Evolutionary conservation across 1,284 basidiomycete species (phyloP), one percentile per base, ranked within the genome.

Genomic region (Anthracocystis panici-leucophaei): DNA sequence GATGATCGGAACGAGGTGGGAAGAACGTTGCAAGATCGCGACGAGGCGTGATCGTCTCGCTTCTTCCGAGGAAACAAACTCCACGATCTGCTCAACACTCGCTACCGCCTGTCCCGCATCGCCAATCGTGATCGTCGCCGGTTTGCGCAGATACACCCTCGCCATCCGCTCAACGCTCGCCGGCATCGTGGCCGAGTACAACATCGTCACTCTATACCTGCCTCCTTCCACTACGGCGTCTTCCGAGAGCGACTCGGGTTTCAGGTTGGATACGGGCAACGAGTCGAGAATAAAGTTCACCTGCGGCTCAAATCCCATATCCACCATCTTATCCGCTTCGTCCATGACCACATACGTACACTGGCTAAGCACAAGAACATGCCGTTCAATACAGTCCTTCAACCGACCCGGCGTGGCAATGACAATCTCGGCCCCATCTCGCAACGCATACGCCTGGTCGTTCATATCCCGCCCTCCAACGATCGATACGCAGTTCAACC

Each of bases 311-410:
- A 98, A 99, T 11, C 97, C 97, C 33, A 99, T 90, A 83, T 97
- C 92, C 63, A 99, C 94, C 96, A 99, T 98, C 60, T 95, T 90
- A 86, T 99, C 96, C 20, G 97, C 97, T 88, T 99, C 96, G 86
- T 99, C 97, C 94, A 99, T 96, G 73, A 99, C 95, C 57, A 99
- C 91, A 84, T 98, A 99, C 1, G 93, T 93, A 86, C 96, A 98
- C 86, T 99, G 96, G 5, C 92, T 92, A 54, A 99, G 89, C 40
- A 99, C 95, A 38, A 99, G 89, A 52, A 98, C 93, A 84, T 93
- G 94, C 51, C 95, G 90, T 87, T 99, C 96, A 68, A 99, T 91
- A 74, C 97, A 93, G 86, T 99, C 97, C 86, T 97, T 96, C 49
- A 99, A 88, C 86, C 96, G 93, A 87, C 96, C 96, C 2, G 97